These are phyloP conservation scores for Xeromyces bisporus DNA, from an alignment of 495 filamentous ascomycete species.

Conservation along the genomic window DNA sequence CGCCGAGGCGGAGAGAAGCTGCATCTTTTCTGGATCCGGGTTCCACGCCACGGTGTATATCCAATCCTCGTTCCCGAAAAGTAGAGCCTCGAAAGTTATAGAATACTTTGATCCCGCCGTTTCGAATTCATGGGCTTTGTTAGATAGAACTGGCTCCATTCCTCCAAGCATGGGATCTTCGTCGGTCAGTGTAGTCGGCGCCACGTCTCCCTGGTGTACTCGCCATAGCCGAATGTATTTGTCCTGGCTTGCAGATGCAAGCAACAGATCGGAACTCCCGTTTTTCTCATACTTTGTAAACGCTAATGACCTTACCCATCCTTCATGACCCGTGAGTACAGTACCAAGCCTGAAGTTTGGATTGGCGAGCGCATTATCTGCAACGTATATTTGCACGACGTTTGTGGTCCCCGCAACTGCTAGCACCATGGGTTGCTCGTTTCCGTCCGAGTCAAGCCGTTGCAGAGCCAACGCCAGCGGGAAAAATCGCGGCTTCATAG, in stretches of 20 bases:
- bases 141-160: slow-evolving; percentile 47
- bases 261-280: slow-evolving; percentile 47
- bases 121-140: slow-evolving; percentile 66
- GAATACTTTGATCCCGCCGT: slow-evolving; percentile 44
- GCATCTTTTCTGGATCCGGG: slow-evolving; percentile 35
- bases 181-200: slow-evolving; percentile 15
- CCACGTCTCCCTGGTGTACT: slow-evolving; percentile 46
- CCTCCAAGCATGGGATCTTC: slow-evolving; percentile 43
- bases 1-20: slow-evolving; percentile 78
- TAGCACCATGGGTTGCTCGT: slow-evolving; percentile 40
- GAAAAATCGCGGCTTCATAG: slow-evolving; percentile 58
- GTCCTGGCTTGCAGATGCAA: slow-evolving; percentile 92
- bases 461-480: slow-evolving; percentile 58
- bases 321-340: slow-evolving; percentile 77
- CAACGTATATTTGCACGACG: slow-evolving; percentile 58
- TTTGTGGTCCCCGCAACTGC: slow-evolving; percentile 73
- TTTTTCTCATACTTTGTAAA: slow-evolving; percentile 49
- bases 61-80: slow-evolving; percentile 97
- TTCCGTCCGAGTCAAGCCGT: slow-evolving; percentile 28
- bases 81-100: slow-evolving; percentile 82
- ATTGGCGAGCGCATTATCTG: slow-evolving; percentile 18
- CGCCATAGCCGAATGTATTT: slow-evolving; percentile 95
- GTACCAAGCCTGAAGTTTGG: slow-evolving; percentile 53
- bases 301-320: slow-evolving; percentile 76
- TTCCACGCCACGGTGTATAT: slow-evolving; percentile 78